A percentile compares a stretch with the other conserved stretches of the same genome.
phyloP scores from a whole-genome alignment of 2,329 filamentous ascomycete genomes.

The Colletotrichum acutatum region DNA sequence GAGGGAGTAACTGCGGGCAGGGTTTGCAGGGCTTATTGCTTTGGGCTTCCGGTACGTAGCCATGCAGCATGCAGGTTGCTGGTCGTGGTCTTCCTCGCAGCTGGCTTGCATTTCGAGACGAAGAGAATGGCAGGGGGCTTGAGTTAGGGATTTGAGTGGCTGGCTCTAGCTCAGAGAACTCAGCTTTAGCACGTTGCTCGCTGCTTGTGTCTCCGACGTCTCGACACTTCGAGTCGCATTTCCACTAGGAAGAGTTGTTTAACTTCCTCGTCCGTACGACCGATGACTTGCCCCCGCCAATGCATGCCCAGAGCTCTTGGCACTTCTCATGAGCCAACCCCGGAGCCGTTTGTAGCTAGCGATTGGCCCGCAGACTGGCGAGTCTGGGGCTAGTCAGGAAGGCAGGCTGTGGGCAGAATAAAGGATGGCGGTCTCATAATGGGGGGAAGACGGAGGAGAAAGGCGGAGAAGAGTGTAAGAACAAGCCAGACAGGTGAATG shows the following conservation, averaged over 20 bases:
- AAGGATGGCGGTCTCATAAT: neutral
- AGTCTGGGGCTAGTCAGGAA: constrained; percentile 5
- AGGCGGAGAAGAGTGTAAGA: neutral
- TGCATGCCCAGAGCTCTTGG: constrained; percentile 29
- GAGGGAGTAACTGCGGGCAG: neutral
- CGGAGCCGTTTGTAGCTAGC: neutral
- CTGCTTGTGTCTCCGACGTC: neutral
- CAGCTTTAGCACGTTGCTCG: neutral
- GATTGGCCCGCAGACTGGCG: constrained; percentile 22
- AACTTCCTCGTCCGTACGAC: constrained; percentile 14
- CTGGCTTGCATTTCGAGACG: neutral
- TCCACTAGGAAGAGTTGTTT: neutral
- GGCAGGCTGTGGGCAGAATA: neutral
- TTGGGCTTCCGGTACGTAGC: neutral
- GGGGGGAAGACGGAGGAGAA: neutral
- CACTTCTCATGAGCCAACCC: constrained; percentile 4
- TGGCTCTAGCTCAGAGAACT: neutral
- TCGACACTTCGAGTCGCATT: neutral
- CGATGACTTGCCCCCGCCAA: constrained; percentile 15
- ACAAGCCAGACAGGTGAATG: neutral
- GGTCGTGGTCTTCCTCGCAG: neutral
- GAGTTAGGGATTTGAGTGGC: neutral
- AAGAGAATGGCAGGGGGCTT: neutral
- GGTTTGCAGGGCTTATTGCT: neutral
- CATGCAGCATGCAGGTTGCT: constrained; percentile 6